Percentiles rank a stretch among this genome's conserved stretches.
phyloP scores from a whole-genome alignment of 768 basidiomycete species.

The Mycena filopes region DNA sequence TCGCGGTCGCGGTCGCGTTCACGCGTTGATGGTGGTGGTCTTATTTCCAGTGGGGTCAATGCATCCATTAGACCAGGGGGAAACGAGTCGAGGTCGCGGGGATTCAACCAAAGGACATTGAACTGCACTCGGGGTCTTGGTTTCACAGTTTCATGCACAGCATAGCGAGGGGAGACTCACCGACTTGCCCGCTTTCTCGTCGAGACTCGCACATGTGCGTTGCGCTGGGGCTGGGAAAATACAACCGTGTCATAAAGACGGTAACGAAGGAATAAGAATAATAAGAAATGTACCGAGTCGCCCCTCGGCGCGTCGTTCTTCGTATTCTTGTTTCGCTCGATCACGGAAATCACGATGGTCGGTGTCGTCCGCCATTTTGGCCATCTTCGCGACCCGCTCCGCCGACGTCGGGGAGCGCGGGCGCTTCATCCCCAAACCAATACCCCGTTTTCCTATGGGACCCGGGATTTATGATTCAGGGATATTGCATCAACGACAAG shows the following conservation, averaged over 20 bases:
- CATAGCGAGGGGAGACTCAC: conserved; percentile 49
- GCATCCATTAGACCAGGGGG: conserved; percentile 73
- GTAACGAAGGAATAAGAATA: conserved; percentile 5
- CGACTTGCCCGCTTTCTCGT: conserved; percentile 76
- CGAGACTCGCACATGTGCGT: conserved; percentile 77
- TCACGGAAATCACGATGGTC: conserved; percentile 73
- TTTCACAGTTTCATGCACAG: neutral
- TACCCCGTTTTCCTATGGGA: conserved; percentile 77
- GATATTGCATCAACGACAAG: neutral
- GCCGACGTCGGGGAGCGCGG: conserved; percentile 69
- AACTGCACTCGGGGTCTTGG: conserved; percentile 67
- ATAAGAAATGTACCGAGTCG: conserved; percentile 57
- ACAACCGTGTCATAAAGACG: neutral
- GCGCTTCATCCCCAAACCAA: conserved; percentile 73
- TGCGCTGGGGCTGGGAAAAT: conserved; percentile 63
- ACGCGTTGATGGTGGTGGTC: conserved; percentile 35
- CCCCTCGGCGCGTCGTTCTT: conserved; percentile 78
- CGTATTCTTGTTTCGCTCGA: conserved; percentile 77
- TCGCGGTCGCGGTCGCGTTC: conserved; percentile 41
- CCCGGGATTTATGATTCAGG: conserved; percentile 22
- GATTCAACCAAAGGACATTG: conserved; percentile 84
- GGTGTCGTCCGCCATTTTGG: conserved; percentile 66
- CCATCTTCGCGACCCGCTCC: conserved; percentile 79
- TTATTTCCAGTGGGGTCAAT: conserved; percentile 46
- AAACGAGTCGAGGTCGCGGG: conserved; percentile 70